Percentiles rank a stretch among this genome's conserved stretches.
These are phyloP conservation scores for Escallonia rubra DNA, from an alignment of 129 eudicot species.

Conservation along the genomic window DNA sequence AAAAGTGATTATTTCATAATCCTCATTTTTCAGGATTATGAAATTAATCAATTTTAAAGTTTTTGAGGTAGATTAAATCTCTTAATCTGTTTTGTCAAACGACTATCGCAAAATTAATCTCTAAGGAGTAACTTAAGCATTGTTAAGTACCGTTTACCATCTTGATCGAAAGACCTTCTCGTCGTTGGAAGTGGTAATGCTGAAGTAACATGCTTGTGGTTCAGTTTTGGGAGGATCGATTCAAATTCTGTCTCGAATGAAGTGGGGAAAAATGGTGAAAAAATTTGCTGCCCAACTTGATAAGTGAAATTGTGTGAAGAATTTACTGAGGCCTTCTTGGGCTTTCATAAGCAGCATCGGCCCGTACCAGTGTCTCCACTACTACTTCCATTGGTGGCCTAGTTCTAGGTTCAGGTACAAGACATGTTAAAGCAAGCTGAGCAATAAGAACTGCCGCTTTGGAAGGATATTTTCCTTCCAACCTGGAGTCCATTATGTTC, in stretches of 20 bases:
- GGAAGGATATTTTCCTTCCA: slow-evolving; percentile 84
- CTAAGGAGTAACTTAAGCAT: too few relatives aligned
- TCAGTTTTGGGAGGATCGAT: slow-evolving; percentile 24
- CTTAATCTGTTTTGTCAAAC: too few relatives aligned
- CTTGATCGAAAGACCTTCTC: background rate
- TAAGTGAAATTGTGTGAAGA: slow-evolving; percentile 23
- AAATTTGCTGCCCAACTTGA: slow-evolving; percentile 25
- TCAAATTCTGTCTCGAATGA: slow-evolving; percentile 33
- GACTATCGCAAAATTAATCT: too few relatives aligned
- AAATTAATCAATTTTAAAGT: too few relatives aligned
- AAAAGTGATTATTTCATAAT: too few relatives aligned
- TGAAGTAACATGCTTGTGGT: slow-evolving; percentile 25
- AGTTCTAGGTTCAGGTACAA: slow-evolving; percentile 50
- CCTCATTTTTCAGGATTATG: too few relatives aligned
- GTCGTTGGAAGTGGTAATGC: background rate
- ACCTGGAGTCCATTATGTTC: slow-evolving; percentile 63
- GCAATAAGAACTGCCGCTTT: slow-evolving; percentile 59
- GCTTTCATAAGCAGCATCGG: slow-evolving; percentile 44
- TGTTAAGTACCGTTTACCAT: too few relatives aligned
- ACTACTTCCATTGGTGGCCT: slow-evolving; percentile 78
- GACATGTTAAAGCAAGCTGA: slow-evolving; percentile 73
- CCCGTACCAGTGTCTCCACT: slow-evolving; percentile 47
- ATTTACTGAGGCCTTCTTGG: slow-evolving; percentile 49
- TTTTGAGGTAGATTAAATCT: too few relatives aligned
- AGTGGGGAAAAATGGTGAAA: slow-evolving; percentile 46